Base-by-base conservation (phyloP, 2,329 filamentous ascomycete genomes). In the Neonectria ditissima region DNA sequence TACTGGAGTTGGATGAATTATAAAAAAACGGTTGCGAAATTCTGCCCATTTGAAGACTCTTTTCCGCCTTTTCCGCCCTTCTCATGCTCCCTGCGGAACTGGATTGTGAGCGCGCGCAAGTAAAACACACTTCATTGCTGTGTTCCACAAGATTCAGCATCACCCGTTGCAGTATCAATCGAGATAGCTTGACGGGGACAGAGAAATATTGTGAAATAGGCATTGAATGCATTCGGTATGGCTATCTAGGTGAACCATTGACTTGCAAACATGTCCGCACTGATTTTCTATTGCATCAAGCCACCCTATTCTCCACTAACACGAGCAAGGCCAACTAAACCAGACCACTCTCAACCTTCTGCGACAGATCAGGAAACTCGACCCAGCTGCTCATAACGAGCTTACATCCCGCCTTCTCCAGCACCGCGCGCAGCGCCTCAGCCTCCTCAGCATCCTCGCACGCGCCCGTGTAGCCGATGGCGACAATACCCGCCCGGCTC, bases 321-420 rank as follows among this genome's bases (percentile, higher is more conserved):
- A 30, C 18, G 30, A 16, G 28, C 47, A 28, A n/a, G 16, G 30
- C 34, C 28, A 51, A 22, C 28, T 52, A 52, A 32, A 52, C 50
- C 13, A 26, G 13, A 52, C 50, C 32, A 18, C 32, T 39, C 50
- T 52, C 50, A 41, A 52, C 39, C 20, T 24, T 39, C 14, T 52
- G 18, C 50, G 39, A 37, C 39, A 52, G 18, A 8, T 20, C 50
- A 9, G 50, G 50, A 52, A 52, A 52, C 50, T 52, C 50, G 39
- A 30, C 50, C 50, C 50, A 52, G 50, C 32, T 52, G 32, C 50
- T 52, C 50, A 52, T 52, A 7, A 52, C 9, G 10, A 52, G 32
- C 50, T 52, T 52, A 26, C 50, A 39, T 22, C 50, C 50, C 5
- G 50, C 50, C 32, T 52, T 39, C 4, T 37, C 20, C 16, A 52